phyloP scores from a whole-genome alignment of 1,284 basidiomycete genomes.

The Rhodotorula mucilaginosa region DNA sequence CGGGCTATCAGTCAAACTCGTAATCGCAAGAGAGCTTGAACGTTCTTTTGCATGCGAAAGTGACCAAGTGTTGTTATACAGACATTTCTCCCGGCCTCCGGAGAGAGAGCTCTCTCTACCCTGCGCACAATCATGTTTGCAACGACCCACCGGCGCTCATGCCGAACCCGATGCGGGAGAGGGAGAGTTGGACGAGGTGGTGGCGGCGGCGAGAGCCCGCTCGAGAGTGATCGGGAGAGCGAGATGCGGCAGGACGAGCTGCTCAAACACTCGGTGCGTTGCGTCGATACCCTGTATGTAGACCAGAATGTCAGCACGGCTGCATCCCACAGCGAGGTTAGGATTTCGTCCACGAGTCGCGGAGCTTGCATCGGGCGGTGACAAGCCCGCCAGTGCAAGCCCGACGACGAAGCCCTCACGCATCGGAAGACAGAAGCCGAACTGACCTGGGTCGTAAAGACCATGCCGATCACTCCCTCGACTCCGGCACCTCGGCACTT shows the following conservation, averaged over 20 bases:
- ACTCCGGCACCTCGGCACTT: conserved; percentile 35
- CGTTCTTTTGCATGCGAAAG: no score
- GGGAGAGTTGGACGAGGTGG: neutral
- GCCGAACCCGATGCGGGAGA: neutral
- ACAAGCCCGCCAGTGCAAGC: neutral
- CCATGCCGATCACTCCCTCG: conserved; percentile 31
- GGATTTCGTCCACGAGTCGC: neutral
- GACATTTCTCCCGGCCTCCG: no score
- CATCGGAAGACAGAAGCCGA: neutral
- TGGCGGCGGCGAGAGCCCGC: conserved; percentile 6
- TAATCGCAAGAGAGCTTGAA: no score
- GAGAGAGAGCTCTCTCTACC: neutral
- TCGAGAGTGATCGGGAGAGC: conserved; percentile 10
- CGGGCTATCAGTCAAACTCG: no score
- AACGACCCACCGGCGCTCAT: no score
- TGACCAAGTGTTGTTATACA: no score
- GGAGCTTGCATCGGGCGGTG: neutral
- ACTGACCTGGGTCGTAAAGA: conserved; percentile 33
- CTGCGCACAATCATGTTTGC: neutral
- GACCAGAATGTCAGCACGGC: neutral
- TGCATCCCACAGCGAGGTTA: no score
- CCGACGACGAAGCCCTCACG: no score
- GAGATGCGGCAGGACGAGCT: conserved; percentile 29
- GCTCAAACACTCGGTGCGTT: conserved; percentile 18
- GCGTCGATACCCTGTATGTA: conserved; percentile 27